phyloP scores from a whole-genome alignment of 1,284 basidiomycete genomes.

The Gomphus bonarii region DNA sequence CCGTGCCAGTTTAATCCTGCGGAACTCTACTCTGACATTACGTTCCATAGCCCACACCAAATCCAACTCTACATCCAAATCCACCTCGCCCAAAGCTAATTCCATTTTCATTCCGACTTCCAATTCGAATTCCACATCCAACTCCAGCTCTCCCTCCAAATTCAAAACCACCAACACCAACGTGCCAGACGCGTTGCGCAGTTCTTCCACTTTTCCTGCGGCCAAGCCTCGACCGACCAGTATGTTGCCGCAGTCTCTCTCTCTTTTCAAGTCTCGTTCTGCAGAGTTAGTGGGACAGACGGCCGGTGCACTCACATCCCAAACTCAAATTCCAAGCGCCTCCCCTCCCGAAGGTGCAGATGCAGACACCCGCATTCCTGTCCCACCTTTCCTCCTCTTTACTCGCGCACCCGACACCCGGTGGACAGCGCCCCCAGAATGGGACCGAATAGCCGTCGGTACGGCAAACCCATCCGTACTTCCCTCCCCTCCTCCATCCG shows the following conservation, averaged over 20 bases:
- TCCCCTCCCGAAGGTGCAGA: background rate
- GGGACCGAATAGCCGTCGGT: background rate
- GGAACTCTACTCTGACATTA: background rate
- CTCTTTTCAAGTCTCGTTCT: background rate
- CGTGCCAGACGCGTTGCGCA: background rate
- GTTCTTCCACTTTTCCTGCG: background rate
- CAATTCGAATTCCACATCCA: background rate
- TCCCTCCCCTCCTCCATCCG: background rate
- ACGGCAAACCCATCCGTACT: background rate
- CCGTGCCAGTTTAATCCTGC: background rate
- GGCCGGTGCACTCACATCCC: background rate
- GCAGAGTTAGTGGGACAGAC: background rate
- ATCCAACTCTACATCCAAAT: background rate
- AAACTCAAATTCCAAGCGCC: background rate
- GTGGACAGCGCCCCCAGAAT: slow-evolving; percentile 6
- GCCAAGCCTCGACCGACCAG: background rate
- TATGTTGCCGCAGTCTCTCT: background rate
- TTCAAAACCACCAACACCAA: background rate
- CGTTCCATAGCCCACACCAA: background rate
- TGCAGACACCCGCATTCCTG: background rate
- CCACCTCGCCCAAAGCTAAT: background rate
- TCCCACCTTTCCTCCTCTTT: background rate
- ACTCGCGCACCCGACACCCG: background rate
- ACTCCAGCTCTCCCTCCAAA: no score
- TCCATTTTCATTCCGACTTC: no score